phyloP scores from a whole-genome alignment of 495 filamentous ascomycete genomes.

The Bacidia rubella region DNA sequence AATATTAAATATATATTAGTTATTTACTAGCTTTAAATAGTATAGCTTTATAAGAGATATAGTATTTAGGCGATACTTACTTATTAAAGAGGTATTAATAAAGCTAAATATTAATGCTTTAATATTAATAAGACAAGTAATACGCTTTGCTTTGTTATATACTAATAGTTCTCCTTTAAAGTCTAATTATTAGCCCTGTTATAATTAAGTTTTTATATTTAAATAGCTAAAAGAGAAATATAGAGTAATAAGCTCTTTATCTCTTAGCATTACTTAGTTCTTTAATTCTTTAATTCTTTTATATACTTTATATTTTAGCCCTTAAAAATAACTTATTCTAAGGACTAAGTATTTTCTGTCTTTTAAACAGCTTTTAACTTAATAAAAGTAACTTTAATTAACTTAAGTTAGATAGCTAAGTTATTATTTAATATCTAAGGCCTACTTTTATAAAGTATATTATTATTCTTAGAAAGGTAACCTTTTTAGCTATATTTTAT shows the following conservation, averaged over 20 bases:
- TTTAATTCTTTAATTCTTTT: background rate
- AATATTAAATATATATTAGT: background rate
- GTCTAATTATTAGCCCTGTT: background rate
- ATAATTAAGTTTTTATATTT: background rate
- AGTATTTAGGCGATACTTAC: background rate
- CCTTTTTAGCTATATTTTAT: background rate
- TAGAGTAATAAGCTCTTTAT: background rate
- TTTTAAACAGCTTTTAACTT: background rate
- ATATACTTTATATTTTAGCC: background rate
- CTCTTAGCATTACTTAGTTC: background rate
- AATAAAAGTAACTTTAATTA: background rate
- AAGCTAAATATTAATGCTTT: background rate
- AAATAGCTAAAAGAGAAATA: background rate
- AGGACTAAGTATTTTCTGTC: background rate
- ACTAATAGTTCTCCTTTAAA: background rate
- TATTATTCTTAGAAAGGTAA: background rate
- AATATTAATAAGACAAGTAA: background rate
- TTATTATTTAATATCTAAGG: background rate
- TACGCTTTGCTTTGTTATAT: background rate
- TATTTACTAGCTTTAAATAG: background rate
- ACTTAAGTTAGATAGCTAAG: background rate
- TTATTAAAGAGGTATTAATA: constrained; percentile 3
- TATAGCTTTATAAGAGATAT: background rate
- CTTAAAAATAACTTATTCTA: background rate
- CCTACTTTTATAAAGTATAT: background rate